These are phyloP conservation scores for Orychophragmus violaceus DNA, from an alignment of 345 rosid genomes.

Conservation along the genomic window DNA sequence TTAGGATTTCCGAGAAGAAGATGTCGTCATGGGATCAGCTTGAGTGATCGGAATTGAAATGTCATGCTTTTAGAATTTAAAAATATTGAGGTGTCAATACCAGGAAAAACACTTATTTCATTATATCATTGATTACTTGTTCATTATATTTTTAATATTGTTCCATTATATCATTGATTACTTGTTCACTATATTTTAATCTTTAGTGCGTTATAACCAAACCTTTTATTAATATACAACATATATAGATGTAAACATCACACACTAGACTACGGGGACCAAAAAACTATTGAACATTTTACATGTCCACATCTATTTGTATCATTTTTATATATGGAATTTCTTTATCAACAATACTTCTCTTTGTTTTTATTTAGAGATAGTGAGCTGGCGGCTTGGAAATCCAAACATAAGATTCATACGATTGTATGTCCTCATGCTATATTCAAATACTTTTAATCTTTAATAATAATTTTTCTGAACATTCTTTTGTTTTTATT, in stretches of 20 bases:
- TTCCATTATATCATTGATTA: too few relatives aligned
- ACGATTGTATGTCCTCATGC: constrained; percentile 5
- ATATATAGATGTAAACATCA: background rate
- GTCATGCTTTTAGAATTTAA: too few relatives aligned
- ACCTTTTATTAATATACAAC: background rate
- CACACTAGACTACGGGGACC: background rate
- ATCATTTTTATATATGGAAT: background rate
- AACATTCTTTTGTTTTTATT: constrained; percentile 19
- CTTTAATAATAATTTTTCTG: background rate
- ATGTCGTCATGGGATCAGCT: too few relatives aligned
- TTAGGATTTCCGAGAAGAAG: too few relatives aligned
- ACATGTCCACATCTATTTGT: background rate
- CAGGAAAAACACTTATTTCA: too few relatives aligned
- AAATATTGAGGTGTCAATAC: too few relatives aligned
- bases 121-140: too few relatives aligned
- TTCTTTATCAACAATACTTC: background rate
- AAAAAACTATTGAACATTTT: background rate
- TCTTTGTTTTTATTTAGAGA: background rate
- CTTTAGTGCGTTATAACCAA: constrained; percentile 14
- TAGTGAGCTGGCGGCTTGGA: constrained; percentile 19
- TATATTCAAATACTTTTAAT: background rate
- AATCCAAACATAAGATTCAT: constrained; percentile 10
- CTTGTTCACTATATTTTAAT: background rate
- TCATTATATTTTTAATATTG: too few relatives aligned
- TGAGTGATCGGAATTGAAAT: too few relatives aligned